Conservation (phyloP, 371 early-diverging fungal genomes). For the Mucor piriformis region DNA sequence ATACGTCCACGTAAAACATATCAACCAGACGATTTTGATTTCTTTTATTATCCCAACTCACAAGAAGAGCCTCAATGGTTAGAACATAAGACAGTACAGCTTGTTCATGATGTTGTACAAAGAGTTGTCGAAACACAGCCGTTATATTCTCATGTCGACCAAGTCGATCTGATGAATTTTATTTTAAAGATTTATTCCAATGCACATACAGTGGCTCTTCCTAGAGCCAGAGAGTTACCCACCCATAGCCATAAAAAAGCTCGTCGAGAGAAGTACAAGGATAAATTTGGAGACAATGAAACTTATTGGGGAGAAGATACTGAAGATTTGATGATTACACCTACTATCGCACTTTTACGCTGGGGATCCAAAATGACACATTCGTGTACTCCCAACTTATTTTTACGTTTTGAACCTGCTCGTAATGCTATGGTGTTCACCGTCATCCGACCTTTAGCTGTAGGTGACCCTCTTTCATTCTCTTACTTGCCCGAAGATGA, state of each 20-base stretch:
- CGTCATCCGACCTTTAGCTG: slow-evolving; percentile 29
- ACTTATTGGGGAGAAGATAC: slow-evolving; percentile 26
- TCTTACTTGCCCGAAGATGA: slow-evolving; percentile 55
- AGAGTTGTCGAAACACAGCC: slow-evolving; percentile 23
- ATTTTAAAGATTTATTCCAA: slow-evolving; percentile 56
- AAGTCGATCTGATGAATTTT: slow-evolving; percentile 30
- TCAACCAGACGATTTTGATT: slow-evolving; percentile 32
- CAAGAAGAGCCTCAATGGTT: slow-evolving; percentile 16
- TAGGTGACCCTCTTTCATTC: slow-evolving; percentile 42
- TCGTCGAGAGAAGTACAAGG: slow-evolving; percentile 29
- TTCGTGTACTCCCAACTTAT: slow-evolving; percentile 51
- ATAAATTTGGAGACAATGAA: slow-evolving; percentile 27
- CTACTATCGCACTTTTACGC: slow-evolving; percentile 40
- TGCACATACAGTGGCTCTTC: slow-evolving; percentile 48
- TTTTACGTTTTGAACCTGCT: slow-evolving; percentile 44
- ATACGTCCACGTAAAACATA: slow-evolving; percentile 7
- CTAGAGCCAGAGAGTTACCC: slow-evolving; percentile 24
- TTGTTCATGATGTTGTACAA: slow-evolving; percentile 23
- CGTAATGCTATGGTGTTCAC: slow-evolving; percentile 44
- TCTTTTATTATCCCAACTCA: slow-evolving; percentile 46
- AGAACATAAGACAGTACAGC: slow-evolving; percentile 35
- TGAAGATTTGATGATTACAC: slow-evolving; percentile 8
- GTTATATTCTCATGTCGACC: slow-evolving; percentile 31
- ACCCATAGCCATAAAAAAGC: slow-evolving; percentile 33
- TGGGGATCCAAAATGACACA: slow-evolving; percentile 58